phyloP scores from a whole-genome alignment of 352 stramenopile genomes.

The Phytopythium vexans region DNA sequence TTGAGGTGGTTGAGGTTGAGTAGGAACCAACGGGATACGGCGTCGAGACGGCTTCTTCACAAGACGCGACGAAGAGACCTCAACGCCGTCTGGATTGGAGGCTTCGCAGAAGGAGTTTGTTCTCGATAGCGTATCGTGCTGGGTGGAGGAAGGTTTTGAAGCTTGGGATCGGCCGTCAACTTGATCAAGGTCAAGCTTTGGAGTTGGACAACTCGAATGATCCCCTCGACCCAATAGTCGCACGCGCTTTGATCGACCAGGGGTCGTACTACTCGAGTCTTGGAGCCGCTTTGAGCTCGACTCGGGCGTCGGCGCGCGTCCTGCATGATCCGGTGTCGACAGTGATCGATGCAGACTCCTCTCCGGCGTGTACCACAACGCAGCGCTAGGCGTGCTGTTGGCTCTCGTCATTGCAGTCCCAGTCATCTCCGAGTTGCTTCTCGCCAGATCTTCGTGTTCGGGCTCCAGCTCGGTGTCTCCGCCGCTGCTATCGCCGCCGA shows the following conservation, averaged over 20 bases:
- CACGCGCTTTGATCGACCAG: neutral
- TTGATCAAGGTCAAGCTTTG: conserved; percentile 8
- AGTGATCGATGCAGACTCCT: conserved; percentile 12
- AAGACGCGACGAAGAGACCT: too few species aligned
- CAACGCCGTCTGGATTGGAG: too few species aligned
- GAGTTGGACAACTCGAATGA: conserved; percentile 5
- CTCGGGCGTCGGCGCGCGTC: neutral
- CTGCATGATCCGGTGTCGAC: conserved; percentile 18
- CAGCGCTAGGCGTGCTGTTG: neutral
- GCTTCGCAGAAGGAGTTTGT: too few species aligned
- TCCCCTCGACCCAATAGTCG: neutral
- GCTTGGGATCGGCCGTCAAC: too few species aligned
- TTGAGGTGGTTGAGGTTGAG: too few species aligned
- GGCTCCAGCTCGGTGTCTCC: conserved; percentile 61
- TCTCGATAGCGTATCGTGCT: too few species aligned
- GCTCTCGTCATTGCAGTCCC: neutral
- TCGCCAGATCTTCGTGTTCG: conserved; percentile 30
- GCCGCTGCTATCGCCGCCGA: conserved; percentile 44
- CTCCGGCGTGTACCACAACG: neutral
- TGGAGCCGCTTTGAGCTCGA: conserved; percentile 5
- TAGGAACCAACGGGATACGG: neutral
- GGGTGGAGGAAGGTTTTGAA: too few species aligned
- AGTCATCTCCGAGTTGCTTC: neutral
- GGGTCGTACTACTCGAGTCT: neutral
- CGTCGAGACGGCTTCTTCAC: neutral